Base-by-base conservation (phyloP, 306 rosid genomes). In the Quercus aquifolioides region DNA sequence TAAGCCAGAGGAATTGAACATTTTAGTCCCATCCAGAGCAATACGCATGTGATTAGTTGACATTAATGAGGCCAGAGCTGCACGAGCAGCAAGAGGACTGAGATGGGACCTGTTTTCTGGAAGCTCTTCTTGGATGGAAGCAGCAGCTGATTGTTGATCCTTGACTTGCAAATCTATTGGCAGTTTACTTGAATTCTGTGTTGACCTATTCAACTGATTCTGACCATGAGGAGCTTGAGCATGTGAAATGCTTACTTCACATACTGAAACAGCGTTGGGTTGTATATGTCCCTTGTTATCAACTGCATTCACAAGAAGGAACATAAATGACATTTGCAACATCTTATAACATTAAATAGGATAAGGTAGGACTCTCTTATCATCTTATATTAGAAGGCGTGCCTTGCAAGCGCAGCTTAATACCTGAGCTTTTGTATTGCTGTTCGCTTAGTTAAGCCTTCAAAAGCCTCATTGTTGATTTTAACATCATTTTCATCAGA, bases 41-140 rank as follows among this genome's bases (percentile, higher is more conserved):
- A 60, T 51, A 30, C 31, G 72, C 21, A 30, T 72, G 54, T 60
- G 55, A 60, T 60, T 17, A 51, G 49, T 65, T 18, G 82, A 79
- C 65, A 72, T 62, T 49, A 79, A 35, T 8, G 52, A 79, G 63
- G 82, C 82, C 77, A 79, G 30, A 72, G 77, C 56, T 72, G 82
- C 77, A 58, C 65, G 31, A 52, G 82, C 77, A 0, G 65, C 82
- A 51, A 79, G 82, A 60, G 82, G 82, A 79, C 77, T 79, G 65
- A 72, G 76, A 64, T 52, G 77, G 56, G 77, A 71, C 73, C 77
- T 60, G 30, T 51, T 35, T 10, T 33, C 77, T 30, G 73, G 74
- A 79, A 30, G 77, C 73, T 59, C 77, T 51, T 72, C 77, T 17
- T 21, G 77, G 19, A 28, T 49, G 23, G 77, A 79, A 49, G 19